Evolutionary conservation across 2,329 filamentous ascomycete species (phyloP).

Genomic region (Ceratocystis variospora): DNA sequence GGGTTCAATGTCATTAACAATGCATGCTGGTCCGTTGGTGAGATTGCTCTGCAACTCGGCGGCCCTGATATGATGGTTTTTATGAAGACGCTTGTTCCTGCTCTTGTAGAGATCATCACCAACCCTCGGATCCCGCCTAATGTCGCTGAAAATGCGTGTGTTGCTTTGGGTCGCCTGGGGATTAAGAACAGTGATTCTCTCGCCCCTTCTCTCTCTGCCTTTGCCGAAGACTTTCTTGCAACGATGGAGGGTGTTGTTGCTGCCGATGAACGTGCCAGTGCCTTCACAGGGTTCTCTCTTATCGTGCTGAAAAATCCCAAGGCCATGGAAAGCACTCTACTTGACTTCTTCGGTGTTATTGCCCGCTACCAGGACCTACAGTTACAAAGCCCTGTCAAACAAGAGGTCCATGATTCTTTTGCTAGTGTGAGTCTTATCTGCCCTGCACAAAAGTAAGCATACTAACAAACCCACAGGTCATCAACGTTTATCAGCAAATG

Average conservation of each 20-base stretch:
- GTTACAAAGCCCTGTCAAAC: slow-evolving; percentile 45
- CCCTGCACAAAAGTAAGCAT: slow-evolving; percentile 16
- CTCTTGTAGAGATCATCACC: slow-evolving; percentile 68
- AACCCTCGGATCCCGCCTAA: slow-evolving; percentile 76
- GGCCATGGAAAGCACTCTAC: slow-evolving; percentile 75
- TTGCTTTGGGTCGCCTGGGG: slow-evolving; percentile 78
- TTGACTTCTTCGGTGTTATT: slow-evolving; percentile 72
- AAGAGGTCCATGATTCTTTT: slow-evolving; percentile 57
- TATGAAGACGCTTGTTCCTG: slow-evolving; percentile 60
- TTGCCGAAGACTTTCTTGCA: slow-evolving; percentile 67
- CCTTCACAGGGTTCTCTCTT: slow-evolving; percentile 78
- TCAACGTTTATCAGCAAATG: slow-evolving; percentile 43
- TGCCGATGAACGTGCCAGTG: slow-evolving; percentile 87
- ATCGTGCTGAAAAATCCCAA: slow-evolving; percentile 77
- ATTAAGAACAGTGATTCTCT: slow-evolving; percentile 63
- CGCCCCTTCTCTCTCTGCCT: slow-evolving; percentile 63
- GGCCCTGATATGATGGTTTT: slow-evolving; percentile 63
- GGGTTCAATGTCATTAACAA: slow-evolving; percentile 94
- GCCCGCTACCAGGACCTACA: slow-evolving; percentile 58
- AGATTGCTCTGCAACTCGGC: slow-evolving; percentile 66
- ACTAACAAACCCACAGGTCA: slow-evolving; percentile 29
- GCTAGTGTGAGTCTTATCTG: slow-evolving; percentile 47
- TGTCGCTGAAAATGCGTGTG: slow-evolving; percentile 84
- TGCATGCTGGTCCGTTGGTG: slow-evolving; percentile 90
- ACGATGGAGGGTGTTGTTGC: slow-evolving; percentile 74